Percentiles rank a stretch among this genome's conserved stretches.
Conservation (phyloP, 768 basidiomycete genomes). For the Rhodotorula graminis region DNA sequence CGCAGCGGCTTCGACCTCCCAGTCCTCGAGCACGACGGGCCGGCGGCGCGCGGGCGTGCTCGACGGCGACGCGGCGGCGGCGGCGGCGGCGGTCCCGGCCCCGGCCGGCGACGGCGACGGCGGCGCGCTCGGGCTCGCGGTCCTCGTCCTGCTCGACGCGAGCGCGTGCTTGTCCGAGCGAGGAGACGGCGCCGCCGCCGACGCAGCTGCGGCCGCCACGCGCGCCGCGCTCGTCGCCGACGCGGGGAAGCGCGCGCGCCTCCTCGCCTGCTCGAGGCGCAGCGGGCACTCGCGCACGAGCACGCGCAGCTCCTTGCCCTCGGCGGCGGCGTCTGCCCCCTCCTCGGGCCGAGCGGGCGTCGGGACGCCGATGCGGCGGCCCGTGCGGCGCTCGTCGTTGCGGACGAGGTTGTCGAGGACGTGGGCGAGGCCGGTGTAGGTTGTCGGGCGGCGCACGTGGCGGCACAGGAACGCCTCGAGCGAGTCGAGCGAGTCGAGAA, state of each 20-base stretch:
- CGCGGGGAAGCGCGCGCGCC: background rate
- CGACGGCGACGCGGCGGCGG: too few relatives aligned
- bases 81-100: background rate
- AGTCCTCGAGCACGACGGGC: constrained; percentile 21
- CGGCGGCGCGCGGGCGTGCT: background rate
- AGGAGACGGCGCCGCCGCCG: background rate
- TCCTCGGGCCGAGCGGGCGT: background rate
- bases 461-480: constrained; percentile 15
- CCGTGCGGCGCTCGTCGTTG: constrained; percentile 5
- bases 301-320: background rate
- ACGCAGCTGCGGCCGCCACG: background rate
- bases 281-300: constrained; percentile 14
- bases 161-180: background rate
- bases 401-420: constrained; percentile 17
- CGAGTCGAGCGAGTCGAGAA: constrained; percentile 13
- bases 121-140: background rate
- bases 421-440: constrained; percentile 15
- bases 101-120: background rate
- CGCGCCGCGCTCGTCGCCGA: background rate
- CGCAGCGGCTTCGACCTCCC: constrained; percentile 30
- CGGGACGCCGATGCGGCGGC: constrained; percentile 17
- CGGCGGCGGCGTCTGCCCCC: background rate
- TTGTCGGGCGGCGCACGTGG: constrained; percentile 2
- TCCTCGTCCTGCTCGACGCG: too few relatives aligned
- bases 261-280: constrained; percentile 5